Evolutionary conservation across 441 rosid species (phyloP).

Genomic region (Erodium moschatum): DNA sequence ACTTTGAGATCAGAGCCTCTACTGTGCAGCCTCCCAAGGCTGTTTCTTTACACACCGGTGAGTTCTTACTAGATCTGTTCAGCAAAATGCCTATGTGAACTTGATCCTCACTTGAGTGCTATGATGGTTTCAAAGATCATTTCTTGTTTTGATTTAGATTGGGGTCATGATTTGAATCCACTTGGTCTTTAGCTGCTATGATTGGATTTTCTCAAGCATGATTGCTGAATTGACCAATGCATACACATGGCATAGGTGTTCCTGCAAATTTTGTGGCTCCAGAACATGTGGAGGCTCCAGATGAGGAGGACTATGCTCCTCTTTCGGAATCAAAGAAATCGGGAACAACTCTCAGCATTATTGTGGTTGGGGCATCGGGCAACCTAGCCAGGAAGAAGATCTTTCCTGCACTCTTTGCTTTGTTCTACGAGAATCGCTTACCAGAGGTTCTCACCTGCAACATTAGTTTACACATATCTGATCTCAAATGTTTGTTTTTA

Average conservation of each 20-base stretch:
- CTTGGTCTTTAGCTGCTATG: neutral
- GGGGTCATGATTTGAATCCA: too few species aligned
- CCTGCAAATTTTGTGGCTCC: slow-evolving; percentile 35
- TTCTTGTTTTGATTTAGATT: too few species aligned
- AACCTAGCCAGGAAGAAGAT: slow-evolving; percentile 88
- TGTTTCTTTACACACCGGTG: slow-evolving; percentile 48
- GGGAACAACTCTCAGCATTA: slow-evolving; percentile 63
- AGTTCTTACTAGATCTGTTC: slow-evolving; percentile 19
- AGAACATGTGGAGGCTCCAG: slow-evolving; percentile 21
- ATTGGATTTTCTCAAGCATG: neutral
- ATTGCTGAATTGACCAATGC: neutral
- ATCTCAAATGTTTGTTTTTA: too few species aligned
- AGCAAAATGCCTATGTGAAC: neutral
- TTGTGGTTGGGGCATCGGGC: slow-evolving; percentile 90
- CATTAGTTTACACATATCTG: neutral
- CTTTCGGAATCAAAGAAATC: slow-evolving; percentile 17
- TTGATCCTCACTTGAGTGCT: neutral
- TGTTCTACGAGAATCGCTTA: slow-evolving; percentile 68
- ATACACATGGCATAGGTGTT: slow-evolving; percentile 25
- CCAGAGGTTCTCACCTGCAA: slow-evolving; percentile 38
- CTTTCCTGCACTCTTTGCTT: slow-evolving; percentile 90
- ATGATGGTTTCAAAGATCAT: neutral
- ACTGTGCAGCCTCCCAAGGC: slow-evolving; percentile 46
- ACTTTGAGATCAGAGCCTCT: slow-evolving; percentile 32
- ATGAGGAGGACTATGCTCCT: slow-evolving; percentile 20